Percentiles rank a stretch among this genome's conserved stretches.
phyloP scores from a whole-genome alignment of 176 grass and related monocot species.

The Oryza glumipatula region DNA sequence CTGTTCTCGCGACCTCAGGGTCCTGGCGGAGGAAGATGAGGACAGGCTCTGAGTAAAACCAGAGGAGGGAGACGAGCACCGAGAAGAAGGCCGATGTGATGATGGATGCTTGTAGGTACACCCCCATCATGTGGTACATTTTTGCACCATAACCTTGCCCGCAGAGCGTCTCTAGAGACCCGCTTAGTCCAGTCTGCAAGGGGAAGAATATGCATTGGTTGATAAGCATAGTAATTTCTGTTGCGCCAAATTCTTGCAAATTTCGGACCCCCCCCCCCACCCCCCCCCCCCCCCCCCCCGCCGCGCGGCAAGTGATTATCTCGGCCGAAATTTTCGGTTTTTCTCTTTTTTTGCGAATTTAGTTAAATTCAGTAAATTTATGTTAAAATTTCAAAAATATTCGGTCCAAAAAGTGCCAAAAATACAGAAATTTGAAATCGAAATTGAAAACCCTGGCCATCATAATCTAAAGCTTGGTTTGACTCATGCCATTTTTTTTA shows the following conservation, averaged over 20 bases:
- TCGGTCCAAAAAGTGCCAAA: too few species aligned
- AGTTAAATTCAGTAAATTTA: too few species aligned
- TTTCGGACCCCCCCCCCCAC: too few species aligned
- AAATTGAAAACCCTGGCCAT: too few species aligned
- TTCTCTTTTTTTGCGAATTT: too few species aligned
- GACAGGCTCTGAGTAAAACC: constrained; percentile 48
- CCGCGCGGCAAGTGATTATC: too few species aligned
- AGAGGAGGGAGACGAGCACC: constrained; percentile 38
- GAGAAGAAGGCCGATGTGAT: constrained; percentile 42
- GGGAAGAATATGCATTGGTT: background rate
- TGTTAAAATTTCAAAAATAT: too few species aligned
- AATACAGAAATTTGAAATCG: too few species aligned
- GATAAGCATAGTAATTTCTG: background rate
- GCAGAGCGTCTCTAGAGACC: constrained; percentile 47
- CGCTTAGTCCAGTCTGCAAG: constrained; percentile 49
- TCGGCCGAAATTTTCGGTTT: too few species aligned
- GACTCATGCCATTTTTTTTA: background rate
- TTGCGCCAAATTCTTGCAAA: background rate
- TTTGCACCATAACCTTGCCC: constrained; percentile 52
- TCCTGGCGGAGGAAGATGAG: constrained; percentile 44
- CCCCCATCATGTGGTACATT: constrained; percentile 45
- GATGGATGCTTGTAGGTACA: constrained; percentile 51
- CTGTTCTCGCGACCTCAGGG: constrained; percentile 41
- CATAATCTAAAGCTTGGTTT: background rate
- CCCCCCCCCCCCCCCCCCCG: too few species aligned